These are phyloP conservation scores for Geosmithia putterillii DNA, from an alignment of 2,329 filamentous ascomycete species.

Conservation along the genomic window DNA sequence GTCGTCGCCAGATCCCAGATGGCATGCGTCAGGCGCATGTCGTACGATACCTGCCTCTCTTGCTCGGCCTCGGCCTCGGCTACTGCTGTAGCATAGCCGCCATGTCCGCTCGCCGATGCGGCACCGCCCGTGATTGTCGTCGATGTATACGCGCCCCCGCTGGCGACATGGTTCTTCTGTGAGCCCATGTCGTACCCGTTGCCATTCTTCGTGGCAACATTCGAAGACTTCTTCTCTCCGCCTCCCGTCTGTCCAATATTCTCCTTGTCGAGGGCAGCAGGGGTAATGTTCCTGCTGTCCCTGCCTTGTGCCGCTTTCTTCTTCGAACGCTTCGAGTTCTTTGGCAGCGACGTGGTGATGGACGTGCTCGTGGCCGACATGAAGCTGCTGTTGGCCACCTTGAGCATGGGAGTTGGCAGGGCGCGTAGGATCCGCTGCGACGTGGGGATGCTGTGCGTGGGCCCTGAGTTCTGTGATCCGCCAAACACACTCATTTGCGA, in stretches of 20 bases:
- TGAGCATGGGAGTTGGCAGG: slow-evolving; percentile 79
- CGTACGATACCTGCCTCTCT: slow-evolving; percentile 65
- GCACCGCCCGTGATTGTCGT: not conserved
- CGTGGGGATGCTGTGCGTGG: slow-evolving; percentile 77
- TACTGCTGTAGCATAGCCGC: slow-evolving; percentile 24
- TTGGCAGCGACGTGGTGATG: slow-evolving; percentile 66
- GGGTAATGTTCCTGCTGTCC: slow-evolving; percentile 22
- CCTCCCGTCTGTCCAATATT: slow-evolving; percentile 20
- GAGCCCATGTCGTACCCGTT: slow-evolving; percentile 5
- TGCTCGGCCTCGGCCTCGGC: slow-evolving; percentile 53
- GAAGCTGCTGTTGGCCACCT: slow-evolving; percentile 90
- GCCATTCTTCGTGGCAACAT: slow-evolving; percentile 10
- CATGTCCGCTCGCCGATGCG: not conserved
- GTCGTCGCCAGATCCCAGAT: slow-evolving; percentile 92
- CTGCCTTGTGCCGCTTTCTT: slow-evolving; percentile 36
- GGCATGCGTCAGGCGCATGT: slow-evolving; percentile 74
- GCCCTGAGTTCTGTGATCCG: slow-evolving; percentile 60
- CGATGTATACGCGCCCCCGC: not conserved
- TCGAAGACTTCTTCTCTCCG: slow-evolving; percentile 12
- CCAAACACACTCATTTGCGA: slow-evolving; percentile 79
- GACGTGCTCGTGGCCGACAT: slow-evolving; percentile 85
- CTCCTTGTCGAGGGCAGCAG: slow-evolving; percentile 34
- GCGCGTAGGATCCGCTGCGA: slow-evolving; percentile 85
- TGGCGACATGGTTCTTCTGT: not conserved
- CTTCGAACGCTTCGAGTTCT: slow-evolving; percentile 47